phyloP scores from a whole-genome alignment of 2,329 filamentous ascomycete genomes.

The Leptographium lundbergii region DNA sequence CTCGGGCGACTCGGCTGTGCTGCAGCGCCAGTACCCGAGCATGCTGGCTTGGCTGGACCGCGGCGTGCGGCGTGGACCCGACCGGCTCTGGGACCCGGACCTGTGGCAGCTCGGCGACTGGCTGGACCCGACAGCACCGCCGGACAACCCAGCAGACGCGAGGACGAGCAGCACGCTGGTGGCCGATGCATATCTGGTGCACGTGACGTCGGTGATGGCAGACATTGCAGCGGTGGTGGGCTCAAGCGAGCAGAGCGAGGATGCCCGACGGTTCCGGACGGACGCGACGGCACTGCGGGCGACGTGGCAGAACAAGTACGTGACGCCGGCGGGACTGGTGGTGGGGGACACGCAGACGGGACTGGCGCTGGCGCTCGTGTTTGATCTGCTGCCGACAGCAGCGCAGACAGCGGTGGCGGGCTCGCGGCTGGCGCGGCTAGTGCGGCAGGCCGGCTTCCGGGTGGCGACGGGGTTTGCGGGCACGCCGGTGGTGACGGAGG shows the following conservation, averaged over 20 bases:
- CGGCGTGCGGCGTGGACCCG: constrained; percentile 11
- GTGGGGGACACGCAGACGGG: constrained; percentile 18
- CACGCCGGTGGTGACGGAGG: constrained; percentile 14
- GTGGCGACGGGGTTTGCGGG: constrained; percentile 17
- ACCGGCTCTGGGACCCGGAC: constrained; percentile 22
- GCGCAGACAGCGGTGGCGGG: constrained; percentile 4
- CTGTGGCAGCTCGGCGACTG: constrained; percentile 25
- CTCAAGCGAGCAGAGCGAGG: constrained; percentile 4
- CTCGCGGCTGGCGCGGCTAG: constrained; percentile 1
- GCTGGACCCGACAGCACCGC: constrained; percentile 26
- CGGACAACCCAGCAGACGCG: constrained; percentile 18
- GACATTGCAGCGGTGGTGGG: constrained; percentile 15
- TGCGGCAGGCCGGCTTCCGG: constrained; percentile 8
- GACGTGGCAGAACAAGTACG: constrained; percentile 17
- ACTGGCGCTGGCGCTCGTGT: constrained; percentile 15
- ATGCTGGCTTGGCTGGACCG: constrained; percentile 18
- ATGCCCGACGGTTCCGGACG: constrained; percentile 11
- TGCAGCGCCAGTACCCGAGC: constrained; percentile 17
- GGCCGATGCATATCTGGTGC: constrained; percentile 25
- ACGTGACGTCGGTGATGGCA: constrained; percentile 19
- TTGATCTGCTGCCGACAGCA: constrained; percentile 10
- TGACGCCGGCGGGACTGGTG: constrained; percentile 11
- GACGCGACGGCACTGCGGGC: constrained; percentile 13
- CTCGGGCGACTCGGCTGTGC: constrained; percentile 16
- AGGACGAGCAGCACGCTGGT: constrained; percentile 22